Evolutionary conservation across 2,329 filamentous ascomycete genomes (phyloP).

Genomic region (Teratosphaeria pseudoeucalypti): DNA sequence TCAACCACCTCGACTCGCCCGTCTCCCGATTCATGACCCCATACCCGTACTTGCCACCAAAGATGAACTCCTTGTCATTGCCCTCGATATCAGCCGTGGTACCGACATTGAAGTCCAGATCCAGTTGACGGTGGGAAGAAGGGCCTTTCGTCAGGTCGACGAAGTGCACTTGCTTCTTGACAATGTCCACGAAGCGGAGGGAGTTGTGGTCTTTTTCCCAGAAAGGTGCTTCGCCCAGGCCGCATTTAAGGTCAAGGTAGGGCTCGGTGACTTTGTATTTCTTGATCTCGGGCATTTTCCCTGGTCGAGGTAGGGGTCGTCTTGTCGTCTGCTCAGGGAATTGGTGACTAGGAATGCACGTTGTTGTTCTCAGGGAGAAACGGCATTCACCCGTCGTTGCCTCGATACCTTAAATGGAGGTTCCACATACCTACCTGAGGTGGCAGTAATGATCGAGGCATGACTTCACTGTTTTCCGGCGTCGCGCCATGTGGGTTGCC

Average conservation of each 20-base stretch:
- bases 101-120: slow-evolving; percentile 48
- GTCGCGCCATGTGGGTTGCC: not conserved
- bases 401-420: not conserved
- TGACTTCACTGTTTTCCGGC: not conserved
- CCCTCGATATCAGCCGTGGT: slow-evolving; percentile 65
- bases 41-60: slow-evolving; percentile 72
- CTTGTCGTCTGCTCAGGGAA: no score
- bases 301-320: not conserved
- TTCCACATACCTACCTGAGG: no score
- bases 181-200: slow-evolving; percentile 75
- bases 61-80: slow-evolving; percentile 58
- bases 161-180: slow-evolving; percentile 61
- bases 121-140: slow-evolving; percentile 42
- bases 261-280: slow-evolving; percentile 30
- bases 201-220: slow-evolving; percentile 56
- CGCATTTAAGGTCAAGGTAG: slow-evolving; percentile 53
- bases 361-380: no score
- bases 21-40: slow-evolving; percentile 62
- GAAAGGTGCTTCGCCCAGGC: slow-evolving; percentile 64
- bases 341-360: no score
- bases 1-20: slow-evolving; percentile 46
- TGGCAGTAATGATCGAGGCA: not conserved
- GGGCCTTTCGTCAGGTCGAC: slow-evolving; percentile 56
- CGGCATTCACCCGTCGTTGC: not conserved
- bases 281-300: slow-evolving; percentile 23